phyloP scores from a whole-genome alignment of 2,329 filamentous ascomycete species.

The Penicillium freii region DNA sequence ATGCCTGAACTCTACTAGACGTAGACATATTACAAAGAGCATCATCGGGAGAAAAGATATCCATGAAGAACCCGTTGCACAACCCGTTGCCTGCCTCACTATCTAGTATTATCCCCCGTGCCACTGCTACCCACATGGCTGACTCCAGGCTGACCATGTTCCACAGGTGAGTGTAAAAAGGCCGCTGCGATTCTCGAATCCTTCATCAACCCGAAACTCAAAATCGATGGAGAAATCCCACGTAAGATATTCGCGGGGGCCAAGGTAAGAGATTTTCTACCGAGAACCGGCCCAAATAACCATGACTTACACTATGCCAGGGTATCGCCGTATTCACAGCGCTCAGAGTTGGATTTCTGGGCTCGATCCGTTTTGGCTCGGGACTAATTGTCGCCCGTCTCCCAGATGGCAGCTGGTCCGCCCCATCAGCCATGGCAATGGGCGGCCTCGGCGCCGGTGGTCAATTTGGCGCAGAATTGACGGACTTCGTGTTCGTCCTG shows the following conservation, averaged over 20 bases:
- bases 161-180: constrained; percentile 88
- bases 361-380: constrained; percentile 49
- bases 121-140: neutral
- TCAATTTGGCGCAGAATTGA: constrained; percentile 51
- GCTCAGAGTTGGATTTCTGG: constrained; percentile 49
- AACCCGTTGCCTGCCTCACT: constrained; percentile 10
- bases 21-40: neutral
- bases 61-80: constrained; percentile 7
- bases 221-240: constrained; percentile 94
- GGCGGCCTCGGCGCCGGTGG: constrained; percentile 49
- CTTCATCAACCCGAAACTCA: constrained; percentile 91
- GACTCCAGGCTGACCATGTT: neutral
- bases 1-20: neutral
- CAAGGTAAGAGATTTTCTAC: constrained; percentile 58
- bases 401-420: constrained; percentile 48
- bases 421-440: constrained; percentile 50
- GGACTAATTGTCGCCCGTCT: constrained; percentile 50
- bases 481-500: constrained; percentile 88
- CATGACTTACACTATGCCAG: constrained; percentile 23
- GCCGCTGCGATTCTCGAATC: constrained; percentile 90
- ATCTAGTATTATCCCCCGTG: neutral
- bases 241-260: constrained; percentile 83
- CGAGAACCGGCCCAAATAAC: neutral
- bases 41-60: neutral
- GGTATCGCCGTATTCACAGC: constrained; percentile 49